Base-by-base conservation (phyloP, 768 basidiomycete species). In the Rhizopogon rudus region DNA sequence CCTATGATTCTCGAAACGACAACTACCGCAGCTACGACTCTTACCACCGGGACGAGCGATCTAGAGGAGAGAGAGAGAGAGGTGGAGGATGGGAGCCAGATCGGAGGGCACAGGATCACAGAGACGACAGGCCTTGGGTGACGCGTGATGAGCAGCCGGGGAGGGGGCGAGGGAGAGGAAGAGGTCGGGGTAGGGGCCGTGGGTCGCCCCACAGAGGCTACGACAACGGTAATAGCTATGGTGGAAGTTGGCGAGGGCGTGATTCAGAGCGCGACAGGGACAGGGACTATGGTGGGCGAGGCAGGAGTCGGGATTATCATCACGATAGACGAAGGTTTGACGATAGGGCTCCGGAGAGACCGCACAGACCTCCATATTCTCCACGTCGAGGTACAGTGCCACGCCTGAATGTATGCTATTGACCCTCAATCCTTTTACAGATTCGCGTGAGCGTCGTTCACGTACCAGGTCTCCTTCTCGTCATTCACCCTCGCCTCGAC, bases 221-320 rank as follows among this genome's bases (percentile, higher is more conserved):
- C 35, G 10, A 37, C 13, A 37, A 37, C 13, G 35, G 12, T 25
- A 29, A 16, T 20, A 33, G 5, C 3, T 31, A 65, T 40, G 13
- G 33, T 22, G 46, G 33, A 22, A 22, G 33, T 3, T 49, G 46
- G 46, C 31, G 55, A 39, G 22, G 9, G 6, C 37, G 39, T 22
- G 48, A 58, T 56, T 46, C 46, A 17, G 65, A 66, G 52, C 62
- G 62, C 49, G 56, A 65, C 54, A 57, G 37, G n/a, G 65, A 68
- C n/a, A 55, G 63, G 57, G 63, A 62, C 22, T 33, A 44, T 25
- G 55, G 43, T 45, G 52, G 42, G 16, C 49, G 65, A 10, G 58
- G 53, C 1, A 10, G 62, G 52, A 66, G 65, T 39, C 40, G 60
- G 3, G 58, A 54, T 40, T 51, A 60, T 52, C 55, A 40, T 6